Conservation (phyloP, 2,329 filamentous ascomycete genomes). For the Claviceps africana region DNA sequence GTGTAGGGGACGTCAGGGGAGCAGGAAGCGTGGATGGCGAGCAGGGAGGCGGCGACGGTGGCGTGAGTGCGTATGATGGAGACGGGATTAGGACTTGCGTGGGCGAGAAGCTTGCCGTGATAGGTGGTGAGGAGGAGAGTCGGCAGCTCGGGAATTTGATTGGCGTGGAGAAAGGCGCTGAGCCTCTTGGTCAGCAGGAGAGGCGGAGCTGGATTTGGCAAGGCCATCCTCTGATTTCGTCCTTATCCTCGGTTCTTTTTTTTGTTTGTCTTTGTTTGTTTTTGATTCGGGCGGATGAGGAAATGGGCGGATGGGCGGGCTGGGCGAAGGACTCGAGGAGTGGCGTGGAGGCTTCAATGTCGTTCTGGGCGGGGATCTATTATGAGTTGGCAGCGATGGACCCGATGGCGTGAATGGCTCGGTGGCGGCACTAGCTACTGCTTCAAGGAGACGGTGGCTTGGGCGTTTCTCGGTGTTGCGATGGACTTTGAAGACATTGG, state of each 20-base stretch:
- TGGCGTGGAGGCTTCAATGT: neutral
- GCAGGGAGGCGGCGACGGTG: conserved; percentile 49
- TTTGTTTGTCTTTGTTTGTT: neutral
- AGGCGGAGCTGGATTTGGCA: conserved; percentile 32
- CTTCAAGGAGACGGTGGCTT: neutral
- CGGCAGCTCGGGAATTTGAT: conserved; percentile 42
- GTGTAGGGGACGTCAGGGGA: conserved; percentile 28
- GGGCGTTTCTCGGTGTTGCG: neutral
- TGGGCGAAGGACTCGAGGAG: neutral
- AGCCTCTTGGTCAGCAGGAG: conserved; percentile 53
- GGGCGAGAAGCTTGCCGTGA: conserved; percentile 49
- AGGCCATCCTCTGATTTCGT: conserved; percentile 16
- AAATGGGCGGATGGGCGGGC: neutral
- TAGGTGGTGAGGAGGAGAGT: conserved; percentile 46
- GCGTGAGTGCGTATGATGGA: conserved; percentile 46
- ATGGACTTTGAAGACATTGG: neutral
- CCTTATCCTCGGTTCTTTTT: neutral
- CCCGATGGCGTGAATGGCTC: neutral
- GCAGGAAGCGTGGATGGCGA: conserved; percentile 39
- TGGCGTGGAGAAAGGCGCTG: conserved; percentile 44
- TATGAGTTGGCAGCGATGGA: neutral
- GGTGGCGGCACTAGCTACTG: neutral
- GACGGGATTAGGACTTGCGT: conserved; percentile 42
- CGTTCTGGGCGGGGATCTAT: neutral
- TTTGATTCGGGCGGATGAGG: too few relatives aligned